These are phyloP conservation scores for Agroathelia rolfsii DNA, from an alignment of 1,284 basidiomycete species.

Conservation along the genomic window DNA sequence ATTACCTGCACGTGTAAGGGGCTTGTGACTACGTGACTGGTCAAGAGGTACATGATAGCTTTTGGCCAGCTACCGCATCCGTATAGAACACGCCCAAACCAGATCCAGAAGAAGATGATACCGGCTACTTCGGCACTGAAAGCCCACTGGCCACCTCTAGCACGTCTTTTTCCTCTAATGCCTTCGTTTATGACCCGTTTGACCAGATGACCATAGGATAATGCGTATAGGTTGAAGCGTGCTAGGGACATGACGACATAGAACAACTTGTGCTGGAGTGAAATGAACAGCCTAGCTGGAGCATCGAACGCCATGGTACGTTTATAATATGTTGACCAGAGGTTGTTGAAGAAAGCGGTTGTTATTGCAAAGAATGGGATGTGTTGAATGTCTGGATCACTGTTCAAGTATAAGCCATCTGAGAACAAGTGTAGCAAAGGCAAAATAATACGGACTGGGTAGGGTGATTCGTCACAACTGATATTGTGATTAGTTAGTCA, in stretches of 20 bases:
- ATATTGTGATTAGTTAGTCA: slow-evolving; percentile 7
- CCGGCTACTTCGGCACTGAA: slow-evolving; percentile 65
- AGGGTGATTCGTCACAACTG: slow-evolving; percentile 96
- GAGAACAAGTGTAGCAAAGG: background rate
- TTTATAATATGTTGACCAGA: slow-evolving; percentile 95
- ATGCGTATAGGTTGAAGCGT: slow-evolving; percentile 91
- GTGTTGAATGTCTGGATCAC: slow-evolving; percentile 94
- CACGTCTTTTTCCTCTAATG: no score
- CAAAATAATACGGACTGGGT: slow-evolving; percentile 63
- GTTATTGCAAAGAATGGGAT: slow-evolving; percentile 96
- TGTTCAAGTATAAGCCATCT: slow-evolving; percentile 30
- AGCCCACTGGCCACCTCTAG: slow-evolving; percentile 57
- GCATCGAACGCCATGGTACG: slow-evolving; percentile 77
- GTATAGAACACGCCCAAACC: slow-evolving; percentile 61
- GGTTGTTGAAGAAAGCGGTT: slow-evolving; percentile 71
- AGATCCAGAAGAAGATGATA: slow-evolving; percentile 69
- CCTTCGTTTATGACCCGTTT: slow-evolving; percentile 51
- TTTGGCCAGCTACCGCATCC: slow-evolving; percentile 62
- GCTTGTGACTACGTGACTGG: slow-evolving; percentile 75
- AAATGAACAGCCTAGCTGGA: slow-evolving; percentile 58
- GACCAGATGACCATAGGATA: slow-evolving; percentile 75
- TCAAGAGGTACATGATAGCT: slow-evolving; percentile 59
- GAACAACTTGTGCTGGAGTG: slow-evolving; percentile 87
- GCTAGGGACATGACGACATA: slow-evolving; percentile 88
- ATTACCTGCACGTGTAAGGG: slow-evolving; percentile 79